These are phyloP conservation scores for Fusarium staphyleae DNA, from an alignment of 2,329 filamentous ascomycete species.

Conservation along the genomic window DNA sequence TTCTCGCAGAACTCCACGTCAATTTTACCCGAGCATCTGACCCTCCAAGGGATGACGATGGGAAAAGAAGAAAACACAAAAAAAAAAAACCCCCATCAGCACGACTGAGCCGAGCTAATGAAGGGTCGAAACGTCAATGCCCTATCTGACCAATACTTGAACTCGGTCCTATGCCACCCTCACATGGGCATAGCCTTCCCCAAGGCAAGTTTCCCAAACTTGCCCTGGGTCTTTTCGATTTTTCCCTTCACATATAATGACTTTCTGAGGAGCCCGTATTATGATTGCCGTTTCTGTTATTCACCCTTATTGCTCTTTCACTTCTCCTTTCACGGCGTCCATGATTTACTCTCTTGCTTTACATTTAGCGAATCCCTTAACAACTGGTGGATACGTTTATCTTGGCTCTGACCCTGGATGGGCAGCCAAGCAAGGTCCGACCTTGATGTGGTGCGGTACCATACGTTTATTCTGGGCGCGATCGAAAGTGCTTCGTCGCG, in stretches of 20 bases:
- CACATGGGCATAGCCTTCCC: slow-evolving; percentile 2
- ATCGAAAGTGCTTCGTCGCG: slow-evolving; percentile 44
- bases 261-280: slow-evolving; percentile 27
- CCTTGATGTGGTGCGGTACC: slow-evolving; percentile 24
- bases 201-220: slow-evolving; percentile 9
- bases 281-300: slow-evolving; percentile 27
- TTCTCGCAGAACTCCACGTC: slow-evolving; percentile 12
- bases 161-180: slow-evolving; percentile 21
- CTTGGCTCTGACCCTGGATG: slow-evolving; percentile 26
- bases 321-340: slow-evolving; percentile 29
- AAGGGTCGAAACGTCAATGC: slow-evolving; percentile 20
- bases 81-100: slow-evolving; percentile 27
- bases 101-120: slow-evolving; percentile 18
- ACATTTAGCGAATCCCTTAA: slow-evolving; percentile 34
- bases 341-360: slow-evolving; percentile 27
- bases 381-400: slow-evolving; percentile 37
- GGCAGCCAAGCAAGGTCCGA: slow-evolving; percentile 24
- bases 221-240: slow-evolving; percentile 9
- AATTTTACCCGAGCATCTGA: slow-evolving; percentile 8
- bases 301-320: slow-evolving; percentile 16
- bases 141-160: slow-evolving; percentile 2
- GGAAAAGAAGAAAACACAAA: slow-evolving; percentile 23
- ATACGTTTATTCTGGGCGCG: slow-evolving; percentile 41
- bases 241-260: slow-evolving; percentile 36
- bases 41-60: slow-evolving; percentile 29